phyloP scores from a whole-genome alignment of 768 basidiomycete species.

The Neoboletus magnificus region DNA sequence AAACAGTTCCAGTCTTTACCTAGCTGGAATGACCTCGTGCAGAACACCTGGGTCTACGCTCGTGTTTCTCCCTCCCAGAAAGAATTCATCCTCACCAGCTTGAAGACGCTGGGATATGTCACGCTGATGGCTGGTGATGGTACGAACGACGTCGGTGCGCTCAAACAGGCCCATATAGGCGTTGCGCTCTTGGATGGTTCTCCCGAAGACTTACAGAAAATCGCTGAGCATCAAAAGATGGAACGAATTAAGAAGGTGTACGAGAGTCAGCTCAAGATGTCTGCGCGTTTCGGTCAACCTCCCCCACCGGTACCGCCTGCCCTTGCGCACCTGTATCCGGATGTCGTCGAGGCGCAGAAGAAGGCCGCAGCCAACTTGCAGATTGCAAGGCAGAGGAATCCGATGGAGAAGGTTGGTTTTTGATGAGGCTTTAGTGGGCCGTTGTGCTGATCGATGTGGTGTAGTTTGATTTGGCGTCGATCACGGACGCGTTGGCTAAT shows the following conservation, averaged over 20 bases:
- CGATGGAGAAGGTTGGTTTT: slow-evolving; percentile 78
- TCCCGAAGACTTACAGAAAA: slow-evolving; percentile 86
- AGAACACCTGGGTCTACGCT: slow-evolving; percentile 97
- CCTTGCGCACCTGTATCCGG: slow-evolving; percentile 84
- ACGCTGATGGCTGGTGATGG: slow-evolving; percentile 99
- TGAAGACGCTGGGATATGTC: slow-evolving; percentile 84
- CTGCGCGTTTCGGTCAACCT: slow-evolving; percentile 84
- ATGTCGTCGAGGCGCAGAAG: slow-evolving; percentile 87
- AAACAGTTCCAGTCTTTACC: slow-evolving; percentile 75
- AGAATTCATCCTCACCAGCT: slow-evolving; percentile 88
- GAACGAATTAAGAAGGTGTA: slow-evolving; percentile 97
- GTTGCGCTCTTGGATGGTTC: slow-evolving; percentile 92
- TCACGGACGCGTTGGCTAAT: slow-evolving; percentile 83
- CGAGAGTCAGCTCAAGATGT: slow-evolving; percentile 90
- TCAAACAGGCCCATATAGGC: slow-evolving; percentile 97
- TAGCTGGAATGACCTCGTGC: slow-evolving; percentile 79
- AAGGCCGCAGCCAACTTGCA: slow-evolving; percentile 65
- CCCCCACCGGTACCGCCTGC: slow-evolving; percentile 91
- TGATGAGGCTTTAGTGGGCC: neutral
- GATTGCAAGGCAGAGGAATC: slow-evolving; percentile 72
- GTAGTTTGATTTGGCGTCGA: slow-evolving; percentile 73
- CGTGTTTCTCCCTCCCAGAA: slow-evolving; percentile 96
- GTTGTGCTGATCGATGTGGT: slow-evolving; percentile 16
- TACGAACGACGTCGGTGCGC: slow-evolving; percentile 97
- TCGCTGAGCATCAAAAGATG: slow-evolving; percentile 85